phyloP scores from a whole-genome alignment of 2,329 filamentous ascomycete species.

The Pseudocercospora eumusae region DNA sequence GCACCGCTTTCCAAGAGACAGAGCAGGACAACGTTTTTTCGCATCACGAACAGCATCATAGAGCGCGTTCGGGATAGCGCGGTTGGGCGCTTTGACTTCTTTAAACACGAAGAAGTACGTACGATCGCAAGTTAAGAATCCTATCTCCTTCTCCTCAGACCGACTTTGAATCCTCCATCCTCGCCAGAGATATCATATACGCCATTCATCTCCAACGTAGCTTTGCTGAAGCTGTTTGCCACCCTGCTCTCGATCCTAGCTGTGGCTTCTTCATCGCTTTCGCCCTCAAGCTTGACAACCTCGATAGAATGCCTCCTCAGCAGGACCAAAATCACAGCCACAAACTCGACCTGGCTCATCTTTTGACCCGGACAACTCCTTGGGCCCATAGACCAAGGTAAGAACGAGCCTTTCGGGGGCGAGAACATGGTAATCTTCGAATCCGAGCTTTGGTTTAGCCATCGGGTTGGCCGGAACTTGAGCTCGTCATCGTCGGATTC shows the following conservation, averaged over 20 bases:
- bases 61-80: not conserved
- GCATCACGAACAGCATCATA: not conserved
- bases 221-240: constrained; percentile 29
- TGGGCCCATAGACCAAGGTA: constrained; percentile 54
- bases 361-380: constrained; percentile 57
- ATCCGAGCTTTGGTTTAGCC: constrained; percentile 38
- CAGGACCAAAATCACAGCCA: constrained; percentile 48
- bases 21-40: not conserved
- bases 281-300: constrained; percentile 27
- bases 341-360: constrained; percentile 59
- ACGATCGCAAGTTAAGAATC: not conserved
- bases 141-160: constrained; percentile 18
- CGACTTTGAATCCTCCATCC: constrained; percentile 4
- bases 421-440: constrained; percentile 34
- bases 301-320: constrained; percentile 31
- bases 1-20: not conserved
- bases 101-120: not conserved
- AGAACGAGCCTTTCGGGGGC: constrained; percentile 47
- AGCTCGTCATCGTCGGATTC: constrained; percentile 36
- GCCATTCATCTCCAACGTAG: constrained; percentile 35
- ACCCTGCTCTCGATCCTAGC: constrained; percentile 30
- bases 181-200: constrained; percentile 29
- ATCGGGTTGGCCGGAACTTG: constrained; percentile 45
- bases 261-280: constrained; percentile 24
- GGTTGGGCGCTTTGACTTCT: not conserved